Evolutionary conservation across 306 rosid species (phyloP).

Genomic region (Medicago ruthenica): DNA sequence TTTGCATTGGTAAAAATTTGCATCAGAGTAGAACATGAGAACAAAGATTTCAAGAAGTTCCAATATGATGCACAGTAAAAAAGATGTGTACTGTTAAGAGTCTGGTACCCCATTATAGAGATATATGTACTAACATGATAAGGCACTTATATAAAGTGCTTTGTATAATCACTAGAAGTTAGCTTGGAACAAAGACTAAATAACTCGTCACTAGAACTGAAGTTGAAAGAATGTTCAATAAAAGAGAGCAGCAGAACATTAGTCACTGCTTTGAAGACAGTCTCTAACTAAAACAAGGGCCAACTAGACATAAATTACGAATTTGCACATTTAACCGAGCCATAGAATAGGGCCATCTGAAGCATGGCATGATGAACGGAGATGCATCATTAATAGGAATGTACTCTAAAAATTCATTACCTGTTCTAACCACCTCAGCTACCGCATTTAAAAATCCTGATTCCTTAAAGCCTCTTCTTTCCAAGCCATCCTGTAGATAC

Average conservation of each 20-base stretch:
- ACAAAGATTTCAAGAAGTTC: conserved; percentile 6
- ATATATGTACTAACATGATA: not conserved
- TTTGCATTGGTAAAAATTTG: not conserved
- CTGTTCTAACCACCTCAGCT: conserved; percentile 87
- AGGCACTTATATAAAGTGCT: not conserved
- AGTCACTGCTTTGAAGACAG: conserved; percentile 9
- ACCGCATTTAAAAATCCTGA: conserved; percentile 90
- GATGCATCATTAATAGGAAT: conserved; percentile 31
- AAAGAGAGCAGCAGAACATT: conserved; percentile 4
- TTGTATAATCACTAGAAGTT: conserved; percentile 12
- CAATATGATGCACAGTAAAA: not conserved
- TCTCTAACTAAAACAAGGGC: not conserved
- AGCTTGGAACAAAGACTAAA: not conserved
- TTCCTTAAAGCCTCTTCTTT: conserved; percentile 95
- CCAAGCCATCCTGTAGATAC: conserved; percentile 82
- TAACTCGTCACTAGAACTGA: not conserved
- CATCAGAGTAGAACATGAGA: not conserved
- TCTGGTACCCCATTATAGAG: not conserved
- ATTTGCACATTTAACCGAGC: conserved; percentile 4
- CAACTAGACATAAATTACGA: conserved; percentile 5
- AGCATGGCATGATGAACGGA: not conserved
- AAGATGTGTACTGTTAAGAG: not conserved
- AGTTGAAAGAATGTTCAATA: not conserved
- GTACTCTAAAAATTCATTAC: conserved; percentile 48
- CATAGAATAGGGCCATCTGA: not conserved